These are phyloP conservation scores for Nicotiana undulata DNA, from an alignment of 257 asterid species.

Conservation along the genomic window DNA sequence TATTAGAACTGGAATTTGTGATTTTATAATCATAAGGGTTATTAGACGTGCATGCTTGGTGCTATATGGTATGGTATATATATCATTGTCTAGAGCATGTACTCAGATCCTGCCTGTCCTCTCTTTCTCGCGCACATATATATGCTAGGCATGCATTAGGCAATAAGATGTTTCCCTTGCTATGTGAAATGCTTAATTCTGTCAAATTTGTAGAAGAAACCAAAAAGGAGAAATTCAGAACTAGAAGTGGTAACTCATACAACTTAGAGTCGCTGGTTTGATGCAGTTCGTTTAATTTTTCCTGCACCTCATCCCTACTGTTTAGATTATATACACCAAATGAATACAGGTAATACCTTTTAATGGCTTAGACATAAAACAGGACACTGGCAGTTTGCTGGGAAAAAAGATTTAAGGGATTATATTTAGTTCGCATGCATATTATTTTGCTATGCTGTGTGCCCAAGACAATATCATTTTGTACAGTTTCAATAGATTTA, in stretches of 20 bases:
- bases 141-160: not conserved
- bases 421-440: not conserved
- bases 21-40: not conserved
- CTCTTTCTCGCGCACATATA: not conserved
- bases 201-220: not conserved
- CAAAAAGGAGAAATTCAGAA: not conserved
- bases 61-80: not conserved
- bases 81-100: not conserved
- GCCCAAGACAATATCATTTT: not conserved
- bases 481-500: not conserved
- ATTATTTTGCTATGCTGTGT: not conserved
- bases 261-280: not conserved
- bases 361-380: not conserved
- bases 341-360: not conserved
- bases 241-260: not conserved
- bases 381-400: not conserved
- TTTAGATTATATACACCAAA: not conserved
- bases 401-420: not conserved
- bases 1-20: not conserved
- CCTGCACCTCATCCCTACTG: not conserved
- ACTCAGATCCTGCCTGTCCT: not conserved
- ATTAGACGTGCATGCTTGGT: not conserved
- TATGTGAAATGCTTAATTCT: not conserved
- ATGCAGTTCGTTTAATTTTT: not conserved
- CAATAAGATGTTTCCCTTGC: not conserved